Evolutionary conservation across 2,329 filamentous ascomycete genomes (phyloP), one percentile per base, ranked within the genome.

Genomic region (Cordyceps fumosorosea): DNA sequence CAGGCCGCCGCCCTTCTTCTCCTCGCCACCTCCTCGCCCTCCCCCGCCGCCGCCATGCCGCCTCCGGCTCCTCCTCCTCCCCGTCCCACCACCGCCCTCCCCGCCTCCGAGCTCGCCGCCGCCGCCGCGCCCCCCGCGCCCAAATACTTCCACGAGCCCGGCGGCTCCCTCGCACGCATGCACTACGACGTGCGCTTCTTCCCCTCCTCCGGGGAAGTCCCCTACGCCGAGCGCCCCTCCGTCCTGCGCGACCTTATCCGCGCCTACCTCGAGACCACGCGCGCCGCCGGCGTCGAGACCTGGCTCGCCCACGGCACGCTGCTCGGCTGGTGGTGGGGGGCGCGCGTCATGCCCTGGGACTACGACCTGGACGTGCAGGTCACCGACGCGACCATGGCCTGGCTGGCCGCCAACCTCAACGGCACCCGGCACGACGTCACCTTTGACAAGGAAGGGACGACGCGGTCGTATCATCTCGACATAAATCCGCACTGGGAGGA

Each of bases 301-400:
- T 95, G 91, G 91, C 85, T 96, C 63, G 90, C 91, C 45, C 91
- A 96, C 73, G 91, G 91, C 55, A 92, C 90, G 5, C 76, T 95
- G 56, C 78, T 96, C 24, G 91, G 90, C 14, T 96, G 91, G 91
- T 95, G 89, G 89, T 96, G 91, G 91, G 93, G 91, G 71, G 82
- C 79, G 48, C 76, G 85, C 75, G 86, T 90, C 70, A 85, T 93
- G 77, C 89, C 90, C 0, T 93, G 90, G 90, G 90, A 95, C 73
- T 89, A 86, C 78, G 91, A 96, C 73, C 78, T 95, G 52, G 91
- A 96, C 73, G 89, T 90, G 0, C 91, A 95, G 75, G 86, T 95
- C 32, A 84, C 86, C 20, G 83, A 82, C 61, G 76, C 79, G 37
- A 92, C 90, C 1, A 79, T 95, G 52, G 73, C 78, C 42, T 85